Evolutionary conservation across 140 eudicot species (phyloP).

Genomic region (Anethum foeniculum): DNA sequence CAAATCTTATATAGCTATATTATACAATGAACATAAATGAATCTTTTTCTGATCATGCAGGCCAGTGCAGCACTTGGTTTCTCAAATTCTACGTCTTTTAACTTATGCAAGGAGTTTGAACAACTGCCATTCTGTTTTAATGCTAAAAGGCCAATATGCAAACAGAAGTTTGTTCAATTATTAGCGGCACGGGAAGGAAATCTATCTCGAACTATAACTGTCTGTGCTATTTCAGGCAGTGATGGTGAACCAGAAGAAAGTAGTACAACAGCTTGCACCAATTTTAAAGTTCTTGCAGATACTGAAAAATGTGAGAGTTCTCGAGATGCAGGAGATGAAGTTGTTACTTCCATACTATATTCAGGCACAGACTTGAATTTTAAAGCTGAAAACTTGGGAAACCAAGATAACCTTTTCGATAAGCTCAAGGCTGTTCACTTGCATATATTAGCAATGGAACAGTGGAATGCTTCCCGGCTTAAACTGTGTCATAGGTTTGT

Average conservation of each 20-base stretch:
- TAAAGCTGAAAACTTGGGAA: background rate
- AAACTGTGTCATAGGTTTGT: conserved; percentile 2
- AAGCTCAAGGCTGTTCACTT: conserved; percentile 11
- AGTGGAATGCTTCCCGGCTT: conserved; percentile 7
- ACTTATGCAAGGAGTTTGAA: conserved; percentile 1
- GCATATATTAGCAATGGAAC: conserved; percentile 9
- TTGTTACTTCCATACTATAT: background rate
- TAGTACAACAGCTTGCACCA: conserved; percentile 1
- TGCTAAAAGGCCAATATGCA: conserved; percentile 2
- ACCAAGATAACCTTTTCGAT: conserved; percentile 3
- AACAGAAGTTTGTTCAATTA: background rate
- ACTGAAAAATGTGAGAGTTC: background rate
- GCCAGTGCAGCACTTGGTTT: background rate
- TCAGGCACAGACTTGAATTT: background rate
- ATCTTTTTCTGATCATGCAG: background rate
- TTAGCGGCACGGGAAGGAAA: background rate
- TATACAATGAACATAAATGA: background rate
- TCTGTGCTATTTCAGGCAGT: background rate
- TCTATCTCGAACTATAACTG: background rate
- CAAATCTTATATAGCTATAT: background rate
- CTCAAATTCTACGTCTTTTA: background rate
- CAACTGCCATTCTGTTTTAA: background rate
- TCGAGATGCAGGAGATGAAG: conserved; percentile 3
- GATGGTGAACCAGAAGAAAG: conserved; percentile 10
- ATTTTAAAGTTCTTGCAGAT: background rate